A percentile compares a stretch with the other conserved stretches of the same genome.
Evolutionary conservation across 2,329 filamentous ascomycete genomes (phyloP).

Genomic region (Tolypocladium capitatum): DNA sequence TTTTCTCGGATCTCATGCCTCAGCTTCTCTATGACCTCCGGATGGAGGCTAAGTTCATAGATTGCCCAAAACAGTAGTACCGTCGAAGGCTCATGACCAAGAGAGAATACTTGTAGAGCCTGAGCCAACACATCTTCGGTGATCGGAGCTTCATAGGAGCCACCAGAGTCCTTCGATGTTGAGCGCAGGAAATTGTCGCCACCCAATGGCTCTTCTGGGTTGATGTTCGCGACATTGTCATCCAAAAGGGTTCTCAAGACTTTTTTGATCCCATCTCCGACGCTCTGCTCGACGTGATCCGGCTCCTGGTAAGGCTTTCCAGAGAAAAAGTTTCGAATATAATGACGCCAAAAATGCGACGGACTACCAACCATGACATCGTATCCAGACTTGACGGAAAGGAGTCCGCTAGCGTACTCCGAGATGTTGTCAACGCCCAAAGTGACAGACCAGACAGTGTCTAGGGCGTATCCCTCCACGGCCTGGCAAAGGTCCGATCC

Average conservation of each 20-base stretch:
- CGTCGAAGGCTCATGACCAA: constrained; percentile 2
- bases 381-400: not conserved
- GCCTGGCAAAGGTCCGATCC: not conserved
- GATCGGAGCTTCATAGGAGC: not conserved
- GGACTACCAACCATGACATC: constrained; percentile 1
- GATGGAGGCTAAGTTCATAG: constrained; percentile 1
- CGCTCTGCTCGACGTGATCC: not conserved
- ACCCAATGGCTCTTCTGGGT: not conserved
- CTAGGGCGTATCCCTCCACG: constrained; percentile 2
- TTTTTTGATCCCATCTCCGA: not conserved
- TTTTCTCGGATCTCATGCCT: not conserved
- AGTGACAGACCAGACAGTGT: constrained; percentile 1
- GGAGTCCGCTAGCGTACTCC: not conserved
- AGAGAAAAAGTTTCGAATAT: not conserved
- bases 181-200: not conserved
- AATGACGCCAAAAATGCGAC: constrained; percentile 2
- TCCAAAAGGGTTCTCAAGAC: not conserved
- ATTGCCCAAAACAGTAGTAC: constrained; percentile 1
- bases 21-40: not conserved
- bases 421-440: constrained; percentile 1
- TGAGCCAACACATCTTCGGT: constrained; percentile 2
- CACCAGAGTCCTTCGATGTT: not conserved
- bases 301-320: not conserved
- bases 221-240: not conserved
- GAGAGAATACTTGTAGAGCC: constrained; percentile 3